These are phyloP conservation scores for Thalassiosira hispida DNA, from an alignment of 352 stramenopile genomes.

Conservation along the genomic window DNA sequence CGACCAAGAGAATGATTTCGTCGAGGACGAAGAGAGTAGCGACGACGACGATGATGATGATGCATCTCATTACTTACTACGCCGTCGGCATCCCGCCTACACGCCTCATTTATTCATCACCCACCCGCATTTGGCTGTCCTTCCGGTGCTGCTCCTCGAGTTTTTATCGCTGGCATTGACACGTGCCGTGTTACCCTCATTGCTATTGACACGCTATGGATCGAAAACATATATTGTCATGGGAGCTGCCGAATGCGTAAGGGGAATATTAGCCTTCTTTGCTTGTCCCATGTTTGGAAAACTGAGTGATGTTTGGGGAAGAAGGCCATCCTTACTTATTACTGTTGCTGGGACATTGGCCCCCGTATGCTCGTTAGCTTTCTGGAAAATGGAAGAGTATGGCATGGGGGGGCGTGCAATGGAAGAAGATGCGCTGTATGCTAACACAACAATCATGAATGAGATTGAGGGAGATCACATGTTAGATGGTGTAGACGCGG, in stretches of 20 bases:
- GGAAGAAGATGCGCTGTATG: neutral
- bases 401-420: neutral
- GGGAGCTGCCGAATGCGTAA: slow-evolving; percentile 79
- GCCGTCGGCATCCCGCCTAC: slow-evolving; percentile 2
- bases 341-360: slow-evolving; percentile 86
- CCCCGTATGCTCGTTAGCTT: slow-evolving; percentile 79
- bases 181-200: slow-evolving; percentile 78
- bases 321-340: slow-evolving; percentile 81
- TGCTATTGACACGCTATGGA: slow-evolving; percentile 84
- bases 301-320: slow-evolving; percentile 83
- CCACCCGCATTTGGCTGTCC: slow-evolving; percentile 77
- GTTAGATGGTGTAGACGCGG: slow-evolving; percentile 33
- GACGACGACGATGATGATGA: slow-evolving; percentile 1
- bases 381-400: slow-evolving; percentile 46
- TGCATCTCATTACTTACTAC: neutral
- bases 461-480: slow-evolving; percentile 15
- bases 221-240: slow-evolving; percentile 85
- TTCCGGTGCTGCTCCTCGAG: slow-evolving; percentile 88
- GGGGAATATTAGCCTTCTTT: slow-evolving; percentile 86
- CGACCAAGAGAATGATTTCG: neutral
- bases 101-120: slow-evolving; percentile 20
- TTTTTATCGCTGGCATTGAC: slow-evolving; percentile 85
- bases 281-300: slow-evolving; percentile 87
- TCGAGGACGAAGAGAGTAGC: neutral
- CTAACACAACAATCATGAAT: neutral